phyloP scores from a whole-genome alignment of 1,139 yeast species.

The Casaregolazyma suthepensis region DNA sequence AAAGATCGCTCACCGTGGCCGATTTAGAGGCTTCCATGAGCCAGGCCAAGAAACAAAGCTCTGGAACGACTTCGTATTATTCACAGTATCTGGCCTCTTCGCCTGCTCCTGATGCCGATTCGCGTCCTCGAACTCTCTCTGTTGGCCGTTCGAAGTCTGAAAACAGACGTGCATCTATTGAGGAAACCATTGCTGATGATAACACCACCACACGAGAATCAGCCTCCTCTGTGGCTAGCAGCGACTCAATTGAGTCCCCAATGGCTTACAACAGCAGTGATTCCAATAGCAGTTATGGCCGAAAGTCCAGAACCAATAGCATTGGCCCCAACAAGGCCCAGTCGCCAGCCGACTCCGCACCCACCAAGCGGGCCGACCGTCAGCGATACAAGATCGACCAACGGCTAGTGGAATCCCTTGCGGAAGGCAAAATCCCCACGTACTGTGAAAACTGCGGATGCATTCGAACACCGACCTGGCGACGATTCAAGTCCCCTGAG shows the following conservation, averaged over 20 bases:
- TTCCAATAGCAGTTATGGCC: not conserved
- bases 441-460: constrained; percentile 36
- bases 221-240: not conserved
- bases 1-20: constrained; percentile 7
- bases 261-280: not conserved
- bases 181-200: not conserved
- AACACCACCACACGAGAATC: not conserved
- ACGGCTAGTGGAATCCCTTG: constrained; percentile 17
- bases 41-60: constrained; percentile 12
- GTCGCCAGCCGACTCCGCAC: not conserved
- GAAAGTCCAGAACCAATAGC: not conserved
- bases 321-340: not conserved
- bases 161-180: not conserved
- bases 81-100: constrained; percentile 18
- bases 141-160: not conserved
- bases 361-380: constrained; percentile 2
- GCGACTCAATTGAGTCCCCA: not conserved
- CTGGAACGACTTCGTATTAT: constrained; percentile 9
- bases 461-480: constrained; percentile 34
- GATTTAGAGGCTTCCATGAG: constrained; percentile 6
- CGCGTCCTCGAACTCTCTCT: not conserved
- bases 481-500: constrained; percentile 23
- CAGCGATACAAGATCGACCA: constrained; percentile 15
- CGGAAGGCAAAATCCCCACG: constrained; percentile 22
- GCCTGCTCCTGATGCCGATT: constrained; percentile 12